Base-by-base conservation (phyloP, 2,329 filamentous ascomycete genomes). In the Fusarium nurragi region DNA sequence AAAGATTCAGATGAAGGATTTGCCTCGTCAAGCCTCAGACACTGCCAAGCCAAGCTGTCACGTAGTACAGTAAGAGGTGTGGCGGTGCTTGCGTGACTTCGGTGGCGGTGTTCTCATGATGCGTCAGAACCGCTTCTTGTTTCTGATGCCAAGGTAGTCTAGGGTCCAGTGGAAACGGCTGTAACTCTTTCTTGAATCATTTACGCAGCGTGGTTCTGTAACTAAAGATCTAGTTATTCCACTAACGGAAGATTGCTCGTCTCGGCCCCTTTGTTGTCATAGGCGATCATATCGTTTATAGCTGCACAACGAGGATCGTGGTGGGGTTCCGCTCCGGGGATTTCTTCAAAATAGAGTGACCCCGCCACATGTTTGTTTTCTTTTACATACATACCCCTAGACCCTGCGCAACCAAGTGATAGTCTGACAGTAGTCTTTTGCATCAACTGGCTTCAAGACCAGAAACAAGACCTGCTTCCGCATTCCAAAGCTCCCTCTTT, bases 281-380 rank as follows among this genome's bases (percentile, higher is more conserved):
- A 28, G 32, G 26, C 21, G 36, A 22, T 38, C 43, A 48, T 16
- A 34, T 56, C 45, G 30, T 63, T 49, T 12, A 19, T 22, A 32
- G 14, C 22, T 40, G 21, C 5, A 26, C 32, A 61, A 62, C 56
- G 10, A 34, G 32, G 16, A 34, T n/a, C 16, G 16, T 34, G 49
- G 64, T 68, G 64, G 64, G 64, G 60, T 67, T 37, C 50, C 39
- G 60, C 67, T 37, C 50, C 30, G 46, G 49, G 49, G 54, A 59
- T 51, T 52, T 62, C 41, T 45, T 65, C 55, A 59, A 51, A 68
- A 40, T 16, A 47, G 47, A 34, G 32, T 34, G 32, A 60, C 65
- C 65, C 65, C 64, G 60, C 65, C 64, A 68, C 64, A 67, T 67
- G 52, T 68, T 67, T 67, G 56, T 68, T 68, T 68, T 68, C 55